phyloP scores from a whole-genome alignment of 768 basidiomycete species.

The Russula sp. region DNA sequence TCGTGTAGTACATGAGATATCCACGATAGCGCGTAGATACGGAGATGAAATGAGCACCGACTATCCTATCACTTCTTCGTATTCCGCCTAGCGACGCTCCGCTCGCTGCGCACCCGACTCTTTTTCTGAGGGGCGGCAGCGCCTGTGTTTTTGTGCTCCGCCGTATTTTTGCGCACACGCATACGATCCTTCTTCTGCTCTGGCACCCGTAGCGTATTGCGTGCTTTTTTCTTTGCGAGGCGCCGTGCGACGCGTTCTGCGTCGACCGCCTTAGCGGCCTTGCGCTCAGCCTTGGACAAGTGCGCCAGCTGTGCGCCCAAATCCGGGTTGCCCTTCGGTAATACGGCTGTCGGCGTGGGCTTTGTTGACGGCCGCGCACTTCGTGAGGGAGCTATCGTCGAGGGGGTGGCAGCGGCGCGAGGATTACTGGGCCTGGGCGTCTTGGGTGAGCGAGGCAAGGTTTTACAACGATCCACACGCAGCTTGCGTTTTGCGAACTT shows the following conservation, averaged over 20 bases:
- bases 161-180: conserved; percentile 40
- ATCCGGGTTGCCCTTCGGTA: conserved; percentile 72
- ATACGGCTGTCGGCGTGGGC: conserved; percentile 28
- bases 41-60: not conserved
- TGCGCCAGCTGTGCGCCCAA: conserved; percentile 75
- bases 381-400: conserved; percentile 15
- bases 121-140: conserved; percentile 34
- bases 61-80: conserved; percentile 42
- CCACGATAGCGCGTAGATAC: not conserved
- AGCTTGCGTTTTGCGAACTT: conserved; percentile 92
- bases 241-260: conserved; percentile 76
- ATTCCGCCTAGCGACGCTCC: conserved; percentile 49
- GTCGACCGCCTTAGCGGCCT: conserved; percentile 72
- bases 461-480: conserved; percentile 87
- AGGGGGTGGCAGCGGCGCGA: conserved; percentile 25
- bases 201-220: conserved; percentile 44
- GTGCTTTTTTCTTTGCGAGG: conserved; percentile 84
- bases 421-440: conserved; percentile 14
- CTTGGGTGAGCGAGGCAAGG: conserved; percentile 40
- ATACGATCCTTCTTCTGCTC: conserved; percentile 40
- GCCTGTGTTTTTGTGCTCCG: conserved; percentile 29
- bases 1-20: not conserved
- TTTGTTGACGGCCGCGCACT: conserved; percentile 10
- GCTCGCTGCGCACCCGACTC: conserved; percentile 49
- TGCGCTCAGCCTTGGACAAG: conserved; percentile 81